These are phyloP conservation scores for Hericium erinaceus DNA, from an alignment of 768 basidiomycete species.

Conservation along the genomic window DNA sequence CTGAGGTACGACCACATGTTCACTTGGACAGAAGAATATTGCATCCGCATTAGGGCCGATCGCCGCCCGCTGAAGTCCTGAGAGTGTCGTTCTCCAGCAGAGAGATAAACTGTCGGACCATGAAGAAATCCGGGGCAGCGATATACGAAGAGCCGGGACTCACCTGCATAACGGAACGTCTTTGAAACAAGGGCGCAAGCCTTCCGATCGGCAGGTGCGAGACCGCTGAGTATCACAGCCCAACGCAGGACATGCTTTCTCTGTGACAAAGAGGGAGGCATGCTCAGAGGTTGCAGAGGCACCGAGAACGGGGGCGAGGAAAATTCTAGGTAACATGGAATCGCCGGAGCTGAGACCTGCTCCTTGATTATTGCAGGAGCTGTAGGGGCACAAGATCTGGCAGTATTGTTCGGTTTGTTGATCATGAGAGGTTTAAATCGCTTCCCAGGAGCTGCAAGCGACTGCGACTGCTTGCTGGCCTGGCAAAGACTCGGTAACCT, in stretches of 20 bases:
- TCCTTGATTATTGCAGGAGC: too few relatives aligned
- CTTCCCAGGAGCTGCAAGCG: neutral
- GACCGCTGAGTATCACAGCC: constrained; percentile 43
- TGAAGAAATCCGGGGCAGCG: neutral
- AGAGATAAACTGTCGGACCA: constrained; percentile 45
- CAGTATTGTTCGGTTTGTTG: neutral
- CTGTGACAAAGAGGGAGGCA: constrained; percentile 52
- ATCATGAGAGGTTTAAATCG: constrained; percentile 25
- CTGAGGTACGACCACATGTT: constrained; percentile 70
- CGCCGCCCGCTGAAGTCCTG: constrained; percentile 42
- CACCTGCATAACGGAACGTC: constrained; percentile 57
- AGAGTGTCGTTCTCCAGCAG: constrained; percentile 41
- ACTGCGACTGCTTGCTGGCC: constrained; percentile 6
- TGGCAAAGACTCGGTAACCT: too few relatives aligned
- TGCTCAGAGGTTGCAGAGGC: constrained; percentile 31
- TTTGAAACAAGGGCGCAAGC: constrained; percentile 47
- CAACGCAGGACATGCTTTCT: constrained; percentile 44
- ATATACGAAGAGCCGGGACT: constrained; percentile 1
- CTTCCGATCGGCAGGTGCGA: constrained; percentile 35
- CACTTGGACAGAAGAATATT: constrained; percentile 29
- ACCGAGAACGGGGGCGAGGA: constrained; percentile 13
- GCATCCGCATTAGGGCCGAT: constrained; percentile 28
- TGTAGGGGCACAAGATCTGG: too few relatives aligned
- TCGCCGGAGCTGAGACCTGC: neutral
- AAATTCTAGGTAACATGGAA: constrained; percentile 27